Evolutionary conservation across 129 eudicot species (phyloP).

Genomic region (Helichrysum umbraculigerum): DNA sequence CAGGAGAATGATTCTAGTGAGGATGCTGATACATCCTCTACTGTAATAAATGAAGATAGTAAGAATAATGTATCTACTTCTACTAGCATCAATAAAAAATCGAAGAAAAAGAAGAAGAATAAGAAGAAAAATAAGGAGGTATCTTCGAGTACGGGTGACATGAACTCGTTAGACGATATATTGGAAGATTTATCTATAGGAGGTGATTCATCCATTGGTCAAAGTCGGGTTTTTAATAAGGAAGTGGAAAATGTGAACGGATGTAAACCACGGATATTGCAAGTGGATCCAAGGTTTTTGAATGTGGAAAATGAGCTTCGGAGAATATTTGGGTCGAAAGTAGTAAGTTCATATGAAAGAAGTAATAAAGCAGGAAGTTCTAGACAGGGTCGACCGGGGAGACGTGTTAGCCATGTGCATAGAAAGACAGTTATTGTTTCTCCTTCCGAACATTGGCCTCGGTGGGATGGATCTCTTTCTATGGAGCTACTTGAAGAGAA

Average conservation of each 20-base stretch:
- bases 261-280: conserved; percentile 49
- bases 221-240: conserved; percentile 25
- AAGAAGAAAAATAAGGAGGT: conserved; percentile 57
- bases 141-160: conserved; percentile 21
- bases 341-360: conserved; percentile 73
- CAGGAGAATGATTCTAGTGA: conserved; percentile 54
- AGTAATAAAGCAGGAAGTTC: conserved; percentile 65
- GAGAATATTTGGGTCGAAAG: conserved; percentile 91
- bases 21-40: conserved; percentile 30
- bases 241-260: conserved; percentile 33
- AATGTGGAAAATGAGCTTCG: conserved; percentile 89
- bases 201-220: conserved; percentile 41
- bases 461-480: conserved; percentile 90
- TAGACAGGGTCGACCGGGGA: conserved; percentile 63
- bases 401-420: conserved; percentile 61
- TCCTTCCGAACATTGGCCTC: conserved; percentile 90
- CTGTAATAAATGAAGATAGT: conserved; percentile 21
- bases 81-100: conserved; percentile 40
- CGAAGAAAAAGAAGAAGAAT: conserved; percentile 89
- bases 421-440: conserved; percentile 66
- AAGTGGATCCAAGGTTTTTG: conserved; percentile 78
- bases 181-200: conserved; percentile 53
- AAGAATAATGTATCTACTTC: conserved; percentile 27
- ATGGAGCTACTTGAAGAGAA: conserved; percentile 78
- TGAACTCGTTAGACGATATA: conserved; percentile 26